Evolutionary conservation across 768 basidiomycete genomes (phyloP), one percentile per base, ranked within the genome.

Genomic region (Amanita thiersii): DNA sequence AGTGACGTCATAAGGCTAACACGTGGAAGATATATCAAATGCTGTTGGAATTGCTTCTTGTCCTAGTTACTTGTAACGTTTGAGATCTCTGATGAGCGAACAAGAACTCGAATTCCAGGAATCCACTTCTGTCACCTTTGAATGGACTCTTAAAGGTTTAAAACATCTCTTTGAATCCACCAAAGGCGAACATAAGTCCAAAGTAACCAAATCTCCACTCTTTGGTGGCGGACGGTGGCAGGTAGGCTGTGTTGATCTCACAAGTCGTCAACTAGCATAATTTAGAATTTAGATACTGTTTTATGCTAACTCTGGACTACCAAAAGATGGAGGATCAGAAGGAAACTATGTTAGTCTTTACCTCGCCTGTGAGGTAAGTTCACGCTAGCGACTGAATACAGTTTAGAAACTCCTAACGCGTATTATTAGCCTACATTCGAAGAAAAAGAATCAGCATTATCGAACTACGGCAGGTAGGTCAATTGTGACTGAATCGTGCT

Each of bases 241-340:
- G 66, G 82, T 81, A 48, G 35, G 26, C 40, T 19, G 15, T 26
- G 25, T n/a, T 43, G 51, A 45, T 50, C 47, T 41, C 26, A 37
- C n/a, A n/a, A n/a, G n/a, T n/a, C n/a, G n/a, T n/a, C n/a, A n/a
- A n/a, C n/a, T n/a, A n/a, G n/a, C n/a, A n/a, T n/a, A n/a, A n/a
- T n/a, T n/a, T n/a, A n/a, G n/a, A n/a, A n/a, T n/a, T n/a, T n/a
- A 89, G 77, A 79, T 89, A 33, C 58, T 92, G 34, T 89, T 89
- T 62, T 92, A 91, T 55, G 72, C 87, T 4, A 90, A 88, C 55
- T 80, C 85, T 29, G 86, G 86, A 0, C 73, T 70, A 14, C 63
- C 69, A n/a, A 70, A 72, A 31, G 72, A 75, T 36, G 66, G 64
- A 2, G 49, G 58, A n/a, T 56, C 65, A 9, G 70, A 68, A 2